These are phyloP conservation scores for Naganishia liquefaciens DNA, from an alignment of 1,284 basidiomycete genomes.

Conservation along the genomic window DNA sequence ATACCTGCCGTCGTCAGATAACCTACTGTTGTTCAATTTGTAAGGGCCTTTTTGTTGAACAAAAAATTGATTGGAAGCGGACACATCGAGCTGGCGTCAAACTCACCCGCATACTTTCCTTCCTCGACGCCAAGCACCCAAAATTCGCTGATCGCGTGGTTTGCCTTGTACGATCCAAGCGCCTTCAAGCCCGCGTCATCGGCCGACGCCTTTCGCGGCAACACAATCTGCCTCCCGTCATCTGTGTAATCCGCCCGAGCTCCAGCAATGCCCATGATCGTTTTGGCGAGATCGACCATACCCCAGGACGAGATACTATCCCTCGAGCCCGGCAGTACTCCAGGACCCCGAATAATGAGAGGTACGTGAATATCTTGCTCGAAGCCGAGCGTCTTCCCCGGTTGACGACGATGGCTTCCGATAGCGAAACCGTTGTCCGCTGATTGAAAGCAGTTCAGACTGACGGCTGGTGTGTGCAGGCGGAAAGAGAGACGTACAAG, in stretches of 20 bases:
- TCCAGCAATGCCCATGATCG: constrained; percentile 46
- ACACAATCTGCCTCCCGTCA: constrained; percentile 40
- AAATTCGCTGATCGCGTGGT: constrained; percentile 43
- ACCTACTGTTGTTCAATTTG: constrained; percentile 39
- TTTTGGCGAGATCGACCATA: constrained; percentile 45
- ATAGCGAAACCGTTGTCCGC: constrained; percentile 48
- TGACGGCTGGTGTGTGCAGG: not conserved
- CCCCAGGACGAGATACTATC: constrained; percentile 39
- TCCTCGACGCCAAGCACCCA: constrained; percentile 44
- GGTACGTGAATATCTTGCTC: constrained; percentile 48
- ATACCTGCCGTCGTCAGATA: not conserved
- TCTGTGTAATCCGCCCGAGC: constrained; percentile 41
- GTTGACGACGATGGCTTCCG: constrained; percentile 45
- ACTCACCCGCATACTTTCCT: constrained; percentile 39
- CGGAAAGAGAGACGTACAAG: constrained; percentile 29
- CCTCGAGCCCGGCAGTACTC: constrained; percentile 34
- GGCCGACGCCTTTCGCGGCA: not conserved
- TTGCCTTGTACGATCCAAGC: constrained; percentile 16
- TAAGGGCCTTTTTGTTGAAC: not conserved
- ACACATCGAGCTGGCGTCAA: not conserved
- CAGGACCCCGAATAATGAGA: constrained; percentile 43
- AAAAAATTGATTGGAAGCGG: not conserved
- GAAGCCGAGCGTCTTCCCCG: constrained; percentile 46
- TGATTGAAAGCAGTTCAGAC: not conserved
- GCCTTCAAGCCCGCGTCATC: not conserved